phyloP scores from a whole-genome alignment of 2,329 filamentous ascomycete species.

The Botrytis paeoniae region DNA sequence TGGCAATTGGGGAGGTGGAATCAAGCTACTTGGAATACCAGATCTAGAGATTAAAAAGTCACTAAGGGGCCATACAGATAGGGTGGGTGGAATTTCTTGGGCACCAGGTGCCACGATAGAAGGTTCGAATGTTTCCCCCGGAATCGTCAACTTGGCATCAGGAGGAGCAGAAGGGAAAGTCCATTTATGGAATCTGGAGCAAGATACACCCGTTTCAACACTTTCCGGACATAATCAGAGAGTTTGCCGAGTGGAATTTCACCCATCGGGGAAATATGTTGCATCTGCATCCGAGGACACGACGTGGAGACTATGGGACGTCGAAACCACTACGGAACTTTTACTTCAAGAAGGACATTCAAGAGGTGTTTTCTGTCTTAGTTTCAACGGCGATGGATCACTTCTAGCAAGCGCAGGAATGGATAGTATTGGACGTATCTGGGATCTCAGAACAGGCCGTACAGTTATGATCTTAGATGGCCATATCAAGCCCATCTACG shows the following conservation, averaged over 20 bases:
- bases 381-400: slow-evolving; percentile 89
- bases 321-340: slow-evolving; percentile 79
- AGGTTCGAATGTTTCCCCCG: slow-evolving; percentile 65
- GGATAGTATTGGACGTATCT: slow-evolving; percentile 91
- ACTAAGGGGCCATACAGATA: slow-evolving; percentile 80
- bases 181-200: slow-evolving; percentile 83
- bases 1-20: slow-evolving; percentile 88
- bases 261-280: slow-evolving; percentile 84
- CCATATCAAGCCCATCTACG: slow-evolving; percentile 87
- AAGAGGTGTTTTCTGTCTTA: slow-evolving; percentile 84
- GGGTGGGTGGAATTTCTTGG: slow-evolving; percentile 89
- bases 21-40: slow-evolving; percentile 82
- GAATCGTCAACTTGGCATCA: slow-evolving; percentile 80
- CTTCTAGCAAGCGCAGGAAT: slow-evolving; percentile 87
- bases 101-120: slow-evolving; percentile 76
- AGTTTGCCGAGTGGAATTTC: slow-evolving; percentile 90
- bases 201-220: slow-evolving; percentile 81
- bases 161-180: slow-evolving; percentile 86
- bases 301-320: slow-evolving; percentile 95
- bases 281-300: slow-evolving; percentile 95
- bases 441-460: slow-evolving; percentile 88
- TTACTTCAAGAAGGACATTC: slow-evolving; percentile 93
- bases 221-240: slow-evolving; percentile 80
- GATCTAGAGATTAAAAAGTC: slow-evolving; percentile 72
- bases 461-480: slow-evolving; percentile 93